Base-by-base conservation (phyloP, 148 eudicot species). In the Diospyros lotus region DNA sequence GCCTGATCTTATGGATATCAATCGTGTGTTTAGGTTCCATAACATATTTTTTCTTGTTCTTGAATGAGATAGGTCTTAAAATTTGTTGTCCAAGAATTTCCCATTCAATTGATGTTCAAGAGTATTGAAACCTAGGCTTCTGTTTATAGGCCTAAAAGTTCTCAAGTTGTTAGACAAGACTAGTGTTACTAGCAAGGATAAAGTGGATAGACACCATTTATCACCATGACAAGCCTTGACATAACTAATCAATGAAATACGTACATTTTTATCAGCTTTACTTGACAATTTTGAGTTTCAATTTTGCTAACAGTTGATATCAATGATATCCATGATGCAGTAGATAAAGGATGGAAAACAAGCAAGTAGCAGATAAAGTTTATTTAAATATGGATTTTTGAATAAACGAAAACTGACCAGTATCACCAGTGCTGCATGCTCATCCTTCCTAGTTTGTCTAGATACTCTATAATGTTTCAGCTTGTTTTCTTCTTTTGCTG, bases 371-470 rank as follows among this genome's bases (percentile, higher is more conserved):
- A 52, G 51, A 55, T 56, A 64, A 64, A 43, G 42, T 10, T 61
- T n/a, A 50, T 62, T n/a, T 62, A 75, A 50, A 11, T 6, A 63
- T 40, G 17, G 18, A 28, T 45, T 64, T 39, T 9, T 44, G 4
- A 65, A 52, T 46, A 11, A 41, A 52, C 46, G 14, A 52, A 73
- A 59, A 82, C 95, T 82, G 63, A 92, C 97, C 91, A 92, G 87
- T 78, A 90, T 77, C 58, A 86, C 12, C 78, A 84, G 61, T 55
- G 97, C 89, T 69, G 82, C 68, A 68, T 78, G 82, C 43, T 75
- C 84, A 76, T 81, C 79, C 51, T 78, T 86, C 74, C 81, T 80
- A 73, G n/a, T 43, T 56, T 63, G 67, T 68, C 72, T 67, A 18
- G 58, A 70, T 69, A 68, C 79, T 54, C 75, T 85, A 64, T 73